These are phyloP conservation scores for Paratinospora sagittata DNA, from an alignment of 164 flowering plant species.

Conservation along the genomic window DNA sequence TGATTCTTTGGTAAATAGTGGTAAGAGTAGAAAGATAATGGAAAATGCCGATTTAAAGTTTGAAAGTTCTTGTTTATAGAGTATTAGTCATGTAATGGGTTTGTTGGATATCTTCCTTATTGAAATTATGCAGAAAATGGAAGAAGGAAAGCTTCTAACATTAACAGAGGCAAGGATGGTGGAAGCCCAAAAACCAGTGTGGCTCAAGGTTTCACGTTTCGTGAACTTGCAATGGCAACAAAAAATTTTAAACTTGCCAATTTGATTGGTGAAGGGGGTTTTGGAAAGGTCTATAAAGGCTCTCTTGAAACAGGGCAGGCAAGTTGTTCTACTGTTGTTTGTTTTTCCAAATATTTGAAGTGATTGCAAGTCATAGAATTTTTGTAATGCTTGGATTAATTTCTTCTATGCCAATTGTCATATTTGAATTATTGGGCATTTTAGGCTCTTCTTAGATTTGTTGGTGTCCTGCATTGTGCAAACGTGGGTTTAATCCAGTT, in stretches of 20 bases:
- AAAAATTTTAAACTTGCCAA: constrained; percentile 48
- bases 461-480: no score
- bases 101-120: not conserved
- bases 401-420: no score
- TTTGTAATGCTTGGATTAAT: not conserved
- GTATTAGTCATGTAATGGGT: not conserved
- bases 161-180: no score
- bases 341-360: no score
- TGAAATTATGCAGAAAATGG: constrained; percentile 15
- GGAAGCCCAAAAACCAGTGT: no score
- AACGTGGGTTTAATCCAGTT: no score
- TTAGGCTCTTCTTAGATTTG: no score
- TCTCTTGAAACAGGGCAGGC: no score
- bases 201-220: constrained; percentile 61
- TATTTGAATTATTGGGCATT: no score
- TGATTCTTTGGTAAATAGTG: constrained; percentile 11
- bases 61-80: not conserved
- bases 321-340: no score
- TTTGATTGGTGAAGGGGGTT: constrained; percentile 86
- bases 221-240: constrained; percentile 62
- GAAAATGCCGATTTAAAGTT: not conserved
- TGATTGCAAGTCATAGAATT: not conserved
- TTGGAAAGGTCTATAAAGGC: no score
- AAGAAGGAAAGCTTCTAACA: constrained; percentile 1
- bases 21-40: no score